Conservation (phyloP, 2,329 filamentous ascomycete genomes). For the Colletotrichum sp. region DNA sequence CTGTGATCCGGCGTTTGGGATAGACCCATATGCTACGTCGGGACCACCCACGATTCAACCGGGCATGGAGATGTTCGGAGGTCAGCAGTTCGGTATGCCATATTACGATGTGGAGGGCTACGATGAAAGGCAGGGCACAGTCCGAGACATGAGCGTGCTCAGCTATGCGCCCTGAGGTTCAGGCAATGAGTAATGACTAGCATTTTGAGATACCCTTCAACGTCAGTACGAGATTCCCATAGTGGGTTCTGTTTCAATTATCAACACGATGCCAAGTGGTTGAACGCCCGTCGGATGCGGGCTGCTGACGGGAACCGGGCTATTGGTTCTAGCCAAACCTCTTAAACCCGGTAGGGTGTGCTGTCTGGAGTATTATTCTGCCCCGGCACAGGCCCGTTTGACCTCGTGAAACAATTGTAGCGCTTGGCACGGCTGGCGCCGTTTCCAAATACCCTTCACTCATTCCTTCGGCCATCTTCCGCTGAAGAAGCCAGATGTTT, state of each 20-base stretch:
- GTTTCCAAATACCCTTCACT: background rate
- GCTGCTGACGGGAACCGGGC: background rate
- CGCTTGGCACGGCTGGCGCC: background rate
- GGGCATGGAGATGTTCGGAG: background rate
- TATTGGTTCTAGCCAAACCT: background rate
- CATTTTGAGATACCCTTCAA: background rate
- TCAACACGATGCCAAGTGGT: fast-evolving
- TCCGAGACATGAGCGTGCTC: background rate
- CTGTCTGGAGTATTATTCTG: background rate
- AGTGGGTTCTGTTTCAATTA: background rate
- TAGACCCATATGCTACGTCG: background rate
- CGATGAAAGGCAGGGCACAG: background rate
- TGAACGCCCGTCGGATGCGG: background rate
- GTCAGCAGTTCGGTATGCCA: background rate
- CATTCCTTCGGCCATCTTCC: background rate
- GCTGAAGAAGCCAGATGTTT: background rate
- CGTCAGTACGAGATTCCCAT: background rate
- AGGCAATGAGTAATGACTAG: background rate
- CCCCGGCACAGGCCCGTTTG: background rate
- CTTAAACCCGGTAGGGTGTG: background rate
- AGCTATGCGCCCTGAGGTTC: background rate
- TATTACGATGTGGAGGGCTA: background rate
- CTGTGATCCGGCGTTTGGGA: background rate
- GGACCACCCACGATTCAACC: background rate
- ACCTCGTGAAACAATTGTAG: background rate